These are phyloP conservation scores for Trametes cingulata DNA, from an alignment of 768 basidiomycete genomes.

Conservation along the genomic window DNA sequence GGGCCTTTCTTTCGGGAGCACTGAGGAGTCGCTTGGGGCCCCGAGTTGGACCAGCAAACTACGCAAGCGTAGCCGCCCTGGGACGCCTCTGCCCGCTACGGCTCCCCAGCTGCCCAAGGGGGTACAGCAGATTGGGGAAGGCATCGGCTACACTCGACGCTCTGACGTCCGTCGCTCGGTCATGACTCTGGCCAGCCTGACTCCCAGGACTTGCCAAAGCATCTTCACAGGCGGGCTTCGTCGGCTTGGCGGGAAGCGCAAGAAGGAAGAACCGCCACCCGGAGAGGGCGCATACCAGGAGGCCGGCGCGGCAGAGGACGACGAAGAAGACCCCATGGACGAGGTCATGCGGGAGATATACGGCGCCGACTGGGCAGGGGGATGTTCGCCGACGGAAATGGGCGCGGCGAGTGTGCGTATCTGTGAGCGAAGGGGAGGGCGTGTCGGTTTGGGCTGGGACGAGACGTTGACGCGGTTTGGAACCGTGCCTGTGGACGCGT, in stretches of 20 bases:
- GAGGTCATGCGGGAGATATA: constrained; percentile 32
- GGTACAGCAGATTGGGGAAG: constrained; percentile 33
- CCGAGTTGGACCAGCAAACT: constrained; percentile 42
- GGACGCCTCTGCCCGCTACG: constrained; percentile 29
- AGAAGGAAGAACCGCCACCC: neutral
- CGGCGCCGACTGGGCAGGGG: constrained; percentile 26
- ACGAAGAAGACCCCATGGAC: constrained; percentile 28
- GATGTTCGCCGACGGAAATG: constrained; percentile 5
- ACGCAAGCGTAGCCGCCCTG: constrained; percentile 39
- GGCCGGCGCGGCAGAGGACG: neutral
- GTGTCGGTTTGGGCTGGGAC: constrained; percentile 14
- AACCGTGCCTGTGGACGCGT: constrained; percentile 13
- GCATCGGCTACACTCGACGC: constrained; percentile 35
- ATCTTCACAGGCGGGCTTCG: constrained; percentile 15
- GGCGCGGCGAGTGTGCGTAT: constrained; percentile 1
- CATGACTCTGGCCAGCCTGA: constrained; percentile 18
- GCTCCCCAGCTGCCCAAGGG: constrained; percentile 40
- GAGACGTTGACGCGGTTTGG: constrained; percentile 1
- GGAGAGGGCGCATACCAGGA: neutral
- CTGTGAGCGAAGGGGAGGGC: neutral
- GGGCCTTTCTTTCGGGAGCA: constrained; percentile 37
- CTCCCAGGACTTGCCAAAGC: constrained; percentile 24
- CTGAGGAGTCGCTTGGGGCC: constrained; percentile 14
- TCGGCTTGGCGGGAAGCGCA: constrained; percentile 5
- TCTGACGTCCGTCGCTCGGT: constrained; percentile 14